These are phyloP conservation scores for Ceratocystis albifundus DNA, from an alignment of 2,329 filamentous ascomycete species.

Conservation along the genomic window DNA sequence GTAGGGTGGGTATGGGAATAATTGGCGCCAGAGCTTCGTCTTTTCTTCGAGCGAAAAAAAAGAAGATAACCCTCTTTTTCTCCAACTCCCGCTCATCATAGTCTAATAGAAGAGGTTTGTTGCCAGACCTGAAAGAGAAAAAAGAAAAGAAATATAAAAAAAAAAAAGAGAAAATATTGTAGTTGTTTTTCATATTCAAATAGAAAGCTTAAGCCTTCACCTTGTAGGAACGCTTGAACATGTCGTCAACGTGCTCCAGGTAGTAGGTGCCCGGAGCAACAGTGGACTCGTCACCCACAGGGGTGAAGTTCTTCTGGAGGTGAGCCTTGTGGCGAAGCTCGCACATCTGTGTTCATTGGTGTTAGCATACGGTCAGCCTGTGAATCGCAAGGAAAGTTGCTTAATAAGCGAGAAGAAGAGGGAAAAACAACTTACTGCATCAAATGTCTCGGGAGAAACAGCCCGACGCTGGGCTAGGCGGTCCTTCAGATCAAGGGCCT, in stretches of 20 bases:
- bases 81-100: not conserved
- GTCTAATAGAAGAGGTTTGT: slow-evolving; percentile 3
- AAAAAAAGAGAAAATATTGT: slow-evolving; percentile 4
- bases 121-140: slow-evolving; percentile 6
- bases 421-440: slow-evolving; percentile 50
- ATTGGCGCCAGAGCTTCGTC: not conserved
- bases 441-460: slow-evolving; percentile 61
- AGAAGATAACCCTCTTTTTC: not conserved
- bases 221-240: slow-evolving; percentile 71
- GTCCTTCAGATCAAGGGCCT: slow-evolving; percentile 57
- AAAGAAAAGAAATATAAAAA: too few species aligned
- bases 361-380: not conserved
- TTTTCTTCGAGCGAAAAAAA: not conserved
- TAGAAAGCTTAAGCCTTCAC: slow-evolving; percentile 51
- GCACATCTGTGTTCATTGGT: slow-evolving; percentile 48
- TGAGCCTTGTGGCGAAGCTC: slow-evolving; percentile 71
- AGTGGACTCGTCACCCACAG: slow-evolving; percentile 55
- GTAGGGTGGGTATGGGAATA: not conserved
- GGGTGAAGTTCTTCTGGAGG: slow-evolving; percentile 66
- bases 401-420: not conserved
- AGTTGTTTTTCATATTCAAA: slow-evolving; percentile 16
- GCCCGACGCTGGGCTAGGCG: slow-evolving; percentile 54
- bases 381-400: not conserved
- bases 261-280: slow-evolving; percentile 62
- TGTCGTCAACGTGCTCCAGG: slow-evolving; percentile 67